phyloP scores from a whole-genome alignment of 495 filamentous ascomycete genomes.

The Lasiosphaeris hirsuta region DNA sequence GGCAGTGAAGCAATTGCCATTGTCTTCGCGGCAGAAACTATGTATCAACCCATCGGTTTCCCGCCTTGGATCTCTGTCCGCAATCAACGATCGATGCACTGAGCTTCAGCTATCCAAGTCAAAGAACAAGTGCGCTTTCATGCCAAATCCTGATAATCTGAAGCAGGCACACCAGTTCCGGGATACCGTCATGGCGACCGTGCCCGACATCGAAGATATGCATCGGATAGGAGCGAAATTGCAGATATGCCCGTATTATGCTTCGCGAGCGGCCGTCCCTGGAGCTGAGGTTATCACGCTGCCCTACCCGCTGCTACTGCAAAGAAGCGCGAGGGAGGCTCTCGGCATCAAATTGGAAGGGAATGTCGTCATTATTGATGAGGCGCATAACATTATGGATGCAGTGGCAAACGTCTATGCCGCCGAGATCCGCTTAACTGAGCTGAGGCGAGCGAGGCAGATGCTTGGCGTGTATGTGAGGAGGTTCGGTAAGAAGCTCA shows the following conservation, averaged over 20 bases:
- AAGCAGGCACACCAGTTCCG: slow-evolving; percentile 72
- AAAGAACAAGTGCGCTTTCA: slow-evolving; percentile 69
- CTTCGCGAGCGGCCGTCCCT: slow-evolving; percentile 76
- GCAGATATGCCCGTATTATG: slow-evolving; percentile 92
- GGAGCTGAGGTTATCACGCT: slow-evolving; percentile 91
- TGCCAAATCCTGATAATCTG: slow-evolving; percentile 75
- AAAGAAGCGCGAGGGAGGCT: slow-evolving; percentile 85
- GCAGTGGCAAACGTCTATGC: slow-evolving; percentile 87
- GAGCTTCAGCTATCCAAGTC: slow-evolving; percentile 80
- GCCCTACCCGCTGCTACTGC: slow-evolving; percentile 87
- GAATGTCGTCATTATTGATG: slow-evolving; percentile 90
- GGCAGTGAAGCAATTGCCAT: slow-evolving; percentile 75
- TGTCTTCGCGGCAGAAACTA: slow-evolving; percentile 88
- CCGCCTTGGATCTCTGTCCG: slow-evolving; percentile 65
- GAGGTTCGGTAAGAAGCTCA: slow-evolving; percentile 79
- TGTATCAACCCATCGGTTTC: slow-evolving; percentile 87
- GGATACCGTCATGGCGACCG: slow-evolving; percentile 78
- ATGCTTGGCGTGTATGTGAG: slow-evolving; percentile 80
- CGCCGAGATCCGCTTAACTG: slow-evolving; percentile 65
- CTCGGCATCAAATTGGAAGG: slow-evolving; percentile 79
- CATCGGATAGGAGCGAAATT: slow-evolving; percentile 71
- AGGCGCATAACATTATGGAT: slow-evolving; percentile 97
- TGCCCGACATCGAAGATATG: slow-evolving; percentile 94
- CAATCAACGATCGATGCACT: slow-evolving; percentile 93
- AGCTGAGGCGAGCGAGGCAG: slow-evolving; percentile 65